Conservation (phyloP, 371 early-diverging fungal species). For the Lichtheimia hyalospora region DNA sequence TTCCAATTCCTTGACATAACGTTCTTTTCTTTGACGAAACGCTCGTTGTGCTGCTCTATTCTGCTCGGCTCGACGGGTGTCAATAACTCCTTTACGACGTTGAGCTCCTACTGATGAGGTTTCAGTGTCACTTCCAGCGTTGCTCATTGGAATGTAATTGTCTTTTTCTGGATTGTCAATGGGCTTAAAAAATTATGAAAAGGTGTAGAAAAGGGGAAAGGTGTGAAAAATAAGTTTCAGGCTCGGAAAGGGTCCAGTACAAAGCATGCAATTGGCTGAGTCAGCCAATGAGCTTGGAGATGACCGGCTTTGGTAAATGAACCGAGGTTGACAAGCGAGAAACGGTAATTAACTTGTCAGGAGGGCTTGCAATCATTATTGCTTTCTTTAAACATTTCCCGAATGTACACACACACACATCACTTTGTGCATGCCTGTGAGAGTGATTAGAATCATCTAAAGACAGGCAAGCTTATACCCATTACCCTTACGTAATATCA, state of each 20-base stretch:
- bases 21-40: conserved; percentile 69
- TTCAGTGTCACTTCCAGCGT: neutral
- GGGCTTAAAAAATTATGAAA: neutral
- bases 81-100: conserved; percentile 18
- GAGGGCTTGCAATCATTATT: too few species aligned
- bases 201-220: neutral
- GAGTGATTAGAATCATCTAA: too few species aligned
- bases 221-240: conserved; percentile 3
- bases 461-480: too few species aligned
- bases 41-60: conserved; percentile 74
- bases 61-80: conserved; percentile 33
- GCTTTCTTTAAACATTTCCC: too few species aligned
- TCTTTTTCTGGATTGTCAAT: neutral
- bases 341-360: neutral
- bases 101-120: neutral
- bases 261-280: neutral
- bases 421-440: too few species aligned
- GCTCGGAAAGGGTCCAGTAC: conserved; percentile 7
- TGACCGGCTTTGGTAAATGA: conserved; percentile 7
- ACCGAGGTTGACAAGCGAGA: conserved; percentile 7
- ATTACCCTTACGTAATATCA: too few species aligned
- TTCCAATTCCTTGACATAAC: conserved; percentile 58
- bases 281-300: conserved; percentile 3
- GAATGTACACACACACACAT: too few species aligned
- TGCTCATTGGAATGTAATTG: neutral